Evolutionary conservation across 2,329 filamentous ascomycete species (phyloP).

Genomic region (Nemania abortiva): DNA sequence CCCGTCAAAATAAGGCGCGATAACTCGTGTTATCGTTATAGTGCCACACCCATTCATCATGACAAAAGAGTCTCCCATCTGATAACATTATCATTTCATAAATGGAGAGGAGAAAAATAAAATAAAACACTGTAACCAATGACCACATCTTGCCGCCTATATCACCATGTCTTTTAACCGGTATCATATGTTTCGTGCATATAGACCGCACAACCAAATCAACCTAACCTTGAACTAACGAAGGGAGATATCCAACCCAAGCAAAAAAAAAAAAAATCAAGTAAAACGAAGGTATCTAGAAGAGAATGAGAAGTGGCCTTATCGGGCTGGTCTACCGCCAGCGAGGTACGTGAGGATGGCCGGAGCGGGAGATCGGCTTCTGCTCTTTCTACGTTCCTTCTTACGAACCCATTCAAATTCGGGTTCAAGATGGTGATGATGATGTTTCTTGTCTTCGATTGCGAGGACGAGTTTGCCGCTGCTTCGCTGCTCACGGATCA

Average conservation of each 20-base stretch:
- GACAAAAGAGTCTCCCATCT: constrained; percentile 19
- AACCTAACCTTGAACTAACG: constrained; percentile 13
- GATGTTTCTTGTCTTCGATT: constrained; percentile 60
- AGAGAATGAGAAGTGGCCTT: background rate
- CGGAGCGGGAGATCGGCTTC: constrained; percentile 69
- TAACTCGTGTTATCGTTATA: constrained; percentile 11
- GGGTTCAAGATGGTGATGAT: constrained; percentile 55
- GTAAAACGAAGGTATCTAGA: background rate
- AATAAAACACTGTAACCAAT: constrained; percentile 19
- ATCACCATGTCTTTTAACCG: constrained; percentile 21
- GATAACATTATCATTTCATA: constrained; percentile 28
- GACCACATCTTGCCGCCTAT: background rate
- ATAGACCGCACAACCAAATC: constrained; percentile 14
- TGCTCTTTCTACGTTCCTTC: constrained; percentile 68
- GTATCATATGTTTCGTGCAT: constrained; percentile 4
- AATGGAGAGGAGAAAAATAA: constrained; percentile 15
- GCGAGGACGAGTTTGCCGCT: constrained; percentile 58
- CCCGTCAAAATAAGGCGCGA: constrained; percentile 5
- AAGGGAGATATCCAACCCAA: background rate
- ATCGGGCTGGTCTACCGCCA: constrained; percentile 58
- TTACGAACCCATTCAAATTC: constrained; percentile 70
- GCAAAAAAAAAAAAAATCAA: background rate
- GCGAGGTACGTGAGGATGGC: constrained; percentile 69
- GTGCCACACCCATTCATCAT: constrained; percentile 15
- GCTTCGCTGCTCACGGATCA: constrained; percentile 68